Conservation (phyloP, 768 basidiomycete genomes). For the Sistotremastrum suecicum region DNA sequence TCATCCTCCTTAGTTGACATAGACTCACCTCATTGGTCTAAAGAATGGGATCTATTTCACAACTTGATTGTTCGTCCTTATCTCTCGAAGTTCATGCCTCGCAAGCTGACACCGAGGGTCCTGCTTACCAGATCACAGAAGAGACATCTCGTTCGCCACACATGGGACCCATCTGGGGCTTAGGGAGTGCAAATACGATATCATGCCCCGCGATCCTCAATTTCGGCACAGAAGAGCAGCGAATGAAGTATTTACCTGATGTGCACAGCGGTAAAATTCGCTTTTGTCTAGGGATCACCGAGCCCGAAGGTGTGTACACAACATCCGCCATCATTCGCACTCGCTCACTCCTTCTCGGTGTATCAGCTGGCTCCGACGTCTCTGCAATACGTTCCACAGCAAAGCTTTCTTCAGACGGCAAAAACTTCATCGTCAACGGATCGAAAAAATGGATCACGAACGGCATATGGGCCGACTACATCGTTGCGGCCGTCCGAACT, state of each 20-base stretch:
- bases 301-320: conserved; percentile 6
- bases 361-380: conserved; percentile 9
- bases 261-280: conserved; percentile 3
- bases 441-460: conserved; percentile 10
- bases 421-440: conserved; percentile 7
- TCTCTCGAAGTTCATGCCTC: not conserved
- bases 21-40: not conserved
- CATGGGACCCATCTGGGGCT: conserved; percentile 5
- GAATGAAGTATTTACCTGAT: conserved; percentile 2
- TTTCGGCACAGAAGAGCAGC: conserved; percentile 6
- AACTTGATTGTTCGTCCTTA: conserved; percentile 4
- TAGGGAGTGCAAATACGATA: conserved; percentile 2
- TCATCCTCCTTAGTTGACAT: not conserved
- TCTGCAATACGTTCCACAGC: conserved; percentile 6
- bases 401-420: not conserved
- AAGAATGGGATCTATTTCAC: conserved; percentile 8
- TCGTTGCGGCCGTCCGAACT: conserved; percentile 17
- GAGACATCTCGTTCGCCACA: conserved; percentile 3
- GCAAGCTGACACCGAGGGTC: not conserved
- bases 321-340: not conserved
- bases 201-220: conserved; percentile 5
- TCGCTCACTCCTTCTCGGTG: not conserved
- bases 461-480: conserved; percentile 14
- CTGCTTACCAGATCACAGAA: conserved; percentile 3
- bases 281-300: conserved; percentile 8